Evolutionary conservation across 768 basidiomycete genomes (phyloP).

Genomic region (Myochromella boudieri): DNA sequence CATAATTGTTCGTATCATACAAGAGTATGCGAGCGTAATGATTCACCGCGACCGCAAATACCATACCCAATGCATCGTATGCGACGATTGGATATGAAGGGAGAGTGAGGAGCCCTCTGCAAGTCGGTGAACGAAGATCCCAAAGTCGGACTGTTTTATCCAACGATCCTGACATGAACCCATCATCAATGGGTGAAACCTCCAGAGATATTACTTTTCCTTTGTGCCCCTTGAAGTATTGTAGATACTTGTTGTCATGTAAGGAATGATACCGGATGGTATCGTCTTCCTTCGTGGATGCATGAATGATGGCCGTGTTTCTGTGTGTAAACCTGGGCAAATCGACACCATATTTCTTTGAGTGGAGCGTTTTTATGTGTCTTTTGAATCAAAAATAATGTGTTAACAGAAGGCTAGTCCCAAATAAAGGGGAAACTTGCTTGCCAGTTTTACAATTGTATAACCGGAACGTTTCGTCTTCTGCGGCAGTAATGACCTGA

Average conservation of each 20-base stretch:
- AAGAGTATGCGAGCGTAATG: slow-evolving; percentile 78
- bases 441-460: slow-evolving; percentile 91
- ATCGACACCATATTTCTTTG: slow-evolving; percentile 97
- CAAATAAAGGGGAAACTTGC: slow-evolving; percentile 56
- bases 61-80: slow-evolving; percentile 79
- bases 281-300: slow-evolving; percentile 94
- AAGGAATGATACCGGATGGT: slow-evolving; percentile 92
- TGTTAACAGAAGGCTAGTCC: slow-evolving; percentile 20
- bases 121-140: slow-evolving; percentile 83
- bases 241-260: slow-evolving; percentile 94
- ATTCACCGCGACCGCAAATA: slow-evolving; percentile 88
- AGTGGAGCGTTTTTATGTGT: slow-evolving; percentile 74
- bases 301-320: slow-evolving; percentile 78
- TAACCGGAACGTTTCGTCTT: slow-evolving; percentile 90
- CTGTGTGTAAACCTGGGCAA: slow-evolving; percentile 95
- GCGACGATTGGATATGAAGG: slow-evolving; percentile 77
- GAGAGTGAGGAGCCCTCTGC: slow-evolving; percentile 76
- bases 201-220: slow-evolving; percentile 86
- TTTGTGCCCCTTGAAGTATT: slow-evolving; percentile 95
- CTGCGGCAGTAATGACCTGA: slow-evolving; percentile 78
- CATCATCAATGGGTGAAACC: slow-evolving; percentile 90
- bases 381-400: slow-evolving; percentile 38
- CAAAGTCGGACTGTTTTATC: slow-evolving; percentile 96
- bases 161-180: slow-evolving; percentile 91
- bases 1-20: slow-evolving; percentile 84